Evolutionary conservation across 1,139 yeast genomes (phyloP).

Genomic region (Sugiyamaella xylanicola): DNA sequence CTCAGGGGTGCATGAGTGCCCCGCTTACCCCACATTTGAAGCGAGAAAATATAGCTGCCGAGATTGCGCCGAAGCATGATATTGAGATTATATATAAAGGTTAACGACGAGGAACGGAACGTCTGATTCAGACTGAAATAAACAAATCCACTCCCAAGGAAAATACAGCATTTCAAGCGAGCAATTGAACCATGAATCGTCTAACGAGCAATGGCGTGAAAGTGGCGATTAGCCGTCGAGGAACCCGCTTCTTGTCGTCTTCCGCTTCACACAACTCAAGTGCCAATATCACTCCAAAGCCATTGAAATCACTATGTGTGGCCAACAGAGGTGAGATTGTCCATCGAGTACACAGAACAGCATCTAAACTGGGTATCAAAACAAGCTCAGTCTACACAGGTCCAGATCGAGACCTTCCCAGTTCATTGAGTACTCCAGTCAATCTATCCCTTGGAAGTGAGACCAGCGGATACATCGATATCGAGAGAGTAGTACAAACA

Average conservation of each 20-base stretch:
- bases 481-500: conserved; percentile 46
- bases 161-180: neutral
- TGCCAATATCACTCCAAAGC: conserved; percentile 24
- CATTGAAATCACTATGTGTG: conserved; percentile 44
- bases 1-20: neutral
- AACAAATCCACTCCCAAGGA: no score
- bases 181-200: conserved; percentile 3
- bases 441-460: conserved; percentile 46
- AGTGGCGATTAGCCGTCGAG: neutral
- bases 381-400: conserved; percentile 49
- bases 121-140: no score
- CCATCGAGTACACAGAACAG: conserved; percentile 47
- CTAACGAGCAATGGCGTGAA: conserved; percentile 2
- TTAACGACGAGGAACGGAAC: neutral
- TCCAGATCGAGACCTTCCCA: conserved; percentile 49
- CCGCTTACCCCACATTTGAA: neutral
- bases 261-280: neutral
- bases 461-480: conserved; percentile 49
- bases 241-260: neutral
- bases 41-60: neutral
- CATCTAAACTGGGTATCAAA: conserved; percentile 45
- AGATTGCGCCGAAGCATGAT: neutral
- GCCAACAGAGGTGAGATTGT: conserved; percentile 56
- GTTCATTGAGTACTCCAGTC: conserved; percentile 45
- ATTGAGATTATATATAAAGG: neutral